phyloP scores from a whole-genome alignment of 495 filamentous ascomycete species.

The Viridothelium virens region DNA sequence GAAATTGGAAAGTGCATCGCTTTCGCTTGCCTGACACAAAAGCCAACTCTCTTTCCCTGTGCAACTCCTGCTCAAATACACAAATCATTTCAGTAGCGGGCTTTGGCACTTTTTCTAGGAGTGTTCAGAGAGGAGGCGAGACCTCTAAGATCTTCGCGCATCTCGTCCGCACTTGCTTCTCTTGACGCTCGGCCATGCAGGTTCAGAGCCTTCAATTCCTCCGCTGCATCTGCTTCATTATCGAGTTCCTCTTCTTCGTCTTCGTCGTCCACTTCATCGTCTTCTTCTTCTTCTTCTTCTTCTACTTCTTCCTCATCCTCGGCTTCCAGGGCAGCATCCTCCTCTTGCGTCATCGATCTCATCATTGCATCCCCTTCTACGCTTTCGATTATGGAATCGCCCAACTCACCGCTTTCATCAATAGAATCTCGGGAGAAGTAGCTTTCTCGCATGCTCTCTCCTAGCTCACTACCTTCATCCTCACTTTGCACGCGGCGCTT shows the following conservation, averaged over 20 bases:
- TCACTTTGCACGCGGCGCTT: constrained; percentile 33
- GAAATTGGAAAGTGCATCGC: neutral
- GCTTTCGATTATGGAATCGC: constrained; percentile 27
- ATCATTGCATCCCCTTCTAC: constrained; percentile 28
- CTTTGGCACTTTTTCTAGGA: no score
- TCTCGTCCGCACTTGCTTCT: neutral
- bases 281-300: constrained; percentile 33
- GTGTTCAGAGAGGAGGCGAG: neutral
- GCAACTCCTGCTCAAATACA: neutral
- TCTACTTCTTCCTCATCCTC: constrained; percentile 38
- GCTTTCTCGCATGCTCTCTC: constrained; percentile 22
- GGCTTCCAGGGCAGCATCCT: constrained; percentile 32
- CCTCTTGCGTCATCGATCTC: constrained; percentile 28
- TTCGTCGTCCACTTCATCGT: constrained; percentile 18
- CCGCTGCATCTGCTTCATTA: neutral
- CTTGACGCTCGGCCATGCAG: neutral
- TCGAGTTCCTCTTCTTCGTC: constrained; percentile 18
- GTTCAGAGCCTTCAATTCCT: neutral
- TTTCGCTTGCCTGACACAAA: neutral
- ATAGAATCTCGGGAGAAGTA: constrained; percentile 22
- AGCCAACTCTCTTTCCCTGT: neutral
- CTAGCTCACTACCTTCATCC: constrained; percentile 26
- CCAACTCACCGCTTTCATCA: constrained; percentile 13
- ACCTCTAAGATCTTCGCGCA: neutral
- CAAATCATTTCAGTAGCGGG: neutral